These are phyloP conservation scores for Alternaria rosae DNA, from an alignment of 2,329 filamentous ascomycete genomes.

Conservation along the genomic window DNA sequence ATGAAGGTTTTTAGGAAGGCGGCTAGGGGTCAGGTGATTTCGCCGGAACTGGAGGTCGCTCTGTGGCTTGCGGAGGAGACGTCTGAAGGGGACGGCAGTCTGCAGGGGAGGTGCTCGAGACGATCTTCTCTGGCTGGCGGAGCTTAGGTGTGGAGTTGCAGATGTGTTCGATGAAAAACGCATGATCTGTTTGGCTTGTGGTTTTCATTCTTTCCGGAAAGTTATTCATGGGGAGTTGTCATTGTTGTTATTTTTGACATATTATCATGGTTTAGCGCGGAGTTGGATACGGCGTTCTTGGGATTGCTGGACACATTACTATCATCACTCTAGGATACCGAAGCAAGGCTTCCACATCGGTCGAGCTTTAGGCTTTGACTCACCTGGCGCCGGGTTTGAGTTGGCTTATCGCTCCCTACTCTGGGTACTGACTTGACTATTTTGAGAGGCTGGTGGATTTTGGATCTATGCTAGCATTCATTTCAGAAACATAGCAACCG, in stretches of 20 bases:
- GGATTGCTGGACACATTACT: too few species aligned
- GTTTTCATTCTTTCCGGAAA: background rate
- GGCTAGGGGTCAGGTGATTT: background rate
- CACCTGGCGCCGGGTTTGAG: background rate
- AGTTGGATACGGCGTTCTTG: background rate
- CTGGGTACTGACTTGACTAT: background rate
- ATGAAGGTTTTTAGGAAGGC: background rate
- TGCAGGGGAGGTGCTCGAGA: background rate
- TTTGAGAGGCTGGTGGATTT: background rate
- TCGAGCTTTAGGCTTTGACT: background rate
- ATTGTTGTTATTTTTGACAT: background rate
- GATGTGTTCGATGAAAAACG: too few species aligned
- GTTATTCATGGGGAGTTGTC: background rate
- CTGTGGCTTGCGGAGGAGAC: background rate
- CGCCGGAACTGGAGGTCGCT: background rate
- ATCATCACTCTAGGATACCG: background rate
- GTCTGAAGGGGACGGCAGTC: background rate
- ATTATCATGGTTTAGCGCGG: background rate
- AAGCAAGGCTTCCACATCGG: background rate
- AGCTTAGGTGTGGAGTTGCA: too few species aligned
- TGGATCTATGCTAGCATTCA: background rate
- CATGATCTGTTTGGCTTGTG: background rate
- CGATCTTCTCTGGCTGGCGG: background rate
- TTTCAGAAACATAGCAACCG: accelerated
- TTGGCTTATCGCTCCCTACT: background rate